Evolutionary conservation across 1,139 yeast genomes (phyloP), one percentile per base, ranked within the genome.

Genomic region (Taiozyma sp.): DNA sequence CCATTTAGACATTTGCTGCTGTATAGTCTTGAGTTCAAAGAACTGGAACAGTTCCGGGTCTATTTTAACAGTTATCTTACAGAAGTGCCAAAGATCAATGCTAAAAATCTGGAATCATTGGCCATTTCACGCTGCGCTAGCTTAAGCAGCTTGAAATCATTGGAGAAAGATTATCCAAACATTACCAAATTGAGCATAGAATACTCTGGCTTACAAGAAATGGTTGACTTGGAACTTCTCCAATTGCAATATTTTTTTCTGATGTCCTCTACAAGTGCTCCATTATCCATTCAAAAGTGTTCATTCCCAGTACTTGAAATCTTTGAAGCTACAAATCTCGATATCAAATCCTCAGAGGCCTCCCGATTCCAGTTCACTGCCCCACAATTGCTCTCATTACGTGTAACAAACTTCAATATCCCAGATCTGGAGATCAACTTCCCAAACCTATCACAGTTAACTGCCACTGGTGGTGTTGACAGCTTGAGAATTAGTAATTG

Each of bases 251-350:
- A 22, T 3, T 42, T 56, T 21, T 13, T 11, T 1, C 49, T 50
- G 39, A 43, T 54, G 16, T 51, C 56, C 10, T 54, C 57, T 2
- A 48, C 55, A 4, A 51, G 52, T 29, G 49, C 47, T 4, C 54
- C 57, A 14, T 32, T 55, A 21, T 35, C 41, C 19, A 42, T 56
- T 22, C 10, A 10, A 42, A 37, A 49, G 10, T 54, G 59, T 22
- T 8, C 8, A 7, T 56, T 56, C 45, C 55, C 56, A 1, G 39
- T 30, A 21, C 46, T 56, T 14, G 43, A 26, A 14, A 35, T 34
- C 6, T 49, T 56, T 42, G 52, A 51, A 19, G 54, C 50, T 16
- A 44, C 43, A 7, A 53, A 54, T 28, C 42, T 54, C 7, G 57
- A 53, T 29, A 50, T 53, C 28, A 50, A 46, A 21, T 47, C 49